Conservation (phyloP, 1,284 basidiomycete genomes). For the Neonothopanus nambi region DNA sequence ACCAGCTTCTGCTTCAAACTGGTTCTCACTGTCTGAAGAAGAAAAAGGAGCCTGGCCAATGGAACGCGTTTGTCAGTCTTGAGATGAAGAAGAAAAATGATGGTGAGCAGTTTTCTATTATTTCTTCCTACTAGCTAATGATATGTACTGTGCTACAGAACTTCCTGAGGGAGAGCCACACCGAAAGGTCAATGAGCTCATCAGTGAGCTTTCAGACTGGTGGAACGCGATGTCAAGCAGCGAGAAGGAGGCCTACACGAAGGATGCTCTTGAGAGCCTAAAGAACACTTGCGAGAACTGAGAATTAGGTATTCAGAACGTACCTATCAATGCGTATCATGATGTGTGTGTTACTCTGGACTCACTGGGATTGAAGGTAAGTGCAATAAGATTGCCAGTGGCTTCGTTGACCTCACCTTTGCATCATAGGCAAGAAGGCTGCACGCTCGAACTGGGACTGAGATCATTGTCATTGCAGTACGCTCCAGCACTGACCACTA, state of each 20-base stretch:
- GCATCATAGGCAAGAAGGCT: constrained; percentile 8
- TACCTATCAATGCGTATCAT: constrained; percentile 6
- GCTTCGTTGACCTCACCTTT: neutral
- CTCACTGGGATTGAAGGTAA: neutral
- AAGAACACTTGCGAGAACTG: constrained; percentile 1
- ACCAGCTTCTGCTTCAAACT: too few species aligned
- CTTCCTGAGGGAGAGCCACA: constrained; percentile 5
- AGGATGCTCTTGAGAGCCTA: constrained; percentile 1
- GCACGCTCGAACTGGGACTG: constrained; percentile 12
- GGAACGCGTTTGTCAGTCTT: neutral
- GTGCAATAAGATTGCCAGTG: neutral
- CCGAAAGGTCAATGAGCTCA: neutral
- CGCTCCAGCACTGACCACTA: constrained; percentile 4
- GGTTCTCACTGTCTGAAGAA: too few species aligned
- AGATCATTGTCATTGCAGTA: constrained; percentile 9
- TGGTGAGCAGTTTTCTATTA: too few species aligned
- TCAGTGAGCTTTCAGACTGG: constrained; percentile 3
- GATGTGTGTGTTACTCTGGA: constrained; percentile 9
- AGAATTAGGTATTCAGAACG: constrained; percentile 8
- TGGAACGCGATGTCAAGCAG: constrained; percentile 13
- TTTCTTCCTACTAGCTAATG: neutral
- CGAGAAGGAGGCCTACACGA: constrained; percentile 6
- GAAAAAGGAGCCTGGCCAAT: neutral
- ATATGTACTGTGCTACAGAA: neutral
- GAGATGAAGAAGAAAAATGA: neutral